Conservation (phyloP, 2,329 filamentous ascomycete genomes). For the Lachnellula cervina region DNA sequence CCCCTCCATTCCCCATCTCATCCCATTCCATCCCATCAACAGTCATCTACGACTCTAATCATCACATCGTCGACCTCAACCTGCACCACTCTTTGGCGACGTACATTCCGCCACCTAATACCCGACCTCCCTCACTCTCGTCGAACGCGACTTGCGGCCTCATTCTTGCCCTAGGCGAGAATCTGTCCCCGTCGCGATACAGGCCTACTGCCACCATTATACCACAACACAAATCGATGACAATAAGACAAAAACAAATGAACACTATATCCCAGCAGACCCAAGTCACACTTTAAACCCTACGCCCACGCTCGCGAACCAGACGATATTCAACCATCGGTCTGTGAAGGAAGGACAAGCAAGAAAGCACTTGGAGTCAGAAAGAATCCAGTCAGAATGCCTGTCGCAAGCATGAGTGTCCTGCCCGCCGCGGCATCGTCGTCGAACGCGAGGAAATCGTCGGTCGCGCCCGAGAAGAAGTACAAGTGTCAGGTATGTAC, state of each 20-base stretch:
- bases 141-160: constrained; percentile 21
- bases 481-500: constrained; percentile 77
- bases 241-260: constrained; percentile 49
- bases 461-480: constrained; percentile 85
- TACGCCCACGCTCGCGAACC: constrained; percentile 42
- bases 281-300: constrained; percentile 64
- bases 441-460: constrained; percentile 69
- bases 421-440: constrained; percentile 60
- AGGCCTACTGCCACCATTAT: constrained; percentile 34
- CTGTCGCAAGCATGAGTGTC: constrained; percentile 53
- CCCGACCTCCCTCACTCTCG: constrained; percentile 8
- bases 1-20: constrained; percentile 25
- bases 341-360: constrained; percentile 25
- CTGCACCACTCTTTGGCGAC: constrained; percentile 17
- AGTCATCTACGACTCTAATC: constrained; percentile 12
- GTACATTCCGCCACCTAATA: constrained; percentile 23
- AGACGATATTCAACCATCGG: constrained; percentile 35
- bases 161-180: constrained; percentile 22
- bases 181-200: constrained; percentile 20
- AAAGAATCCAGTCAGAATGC: constrained; percentile 47
- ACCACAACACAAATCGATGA: constrained; percentile 47
- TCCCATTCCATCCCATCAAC: constrained; percentile 9
- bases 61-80: constrained; percentile 13
- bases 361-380: constrained; percentile 4
- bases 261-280: constrained; percentile 44